Evolutionary conservation across 805 yeast genomes (phyloP), one percentile per base, ranked within the genome.

Genomic region (Metschnikowia noctiluminum): DNA sequence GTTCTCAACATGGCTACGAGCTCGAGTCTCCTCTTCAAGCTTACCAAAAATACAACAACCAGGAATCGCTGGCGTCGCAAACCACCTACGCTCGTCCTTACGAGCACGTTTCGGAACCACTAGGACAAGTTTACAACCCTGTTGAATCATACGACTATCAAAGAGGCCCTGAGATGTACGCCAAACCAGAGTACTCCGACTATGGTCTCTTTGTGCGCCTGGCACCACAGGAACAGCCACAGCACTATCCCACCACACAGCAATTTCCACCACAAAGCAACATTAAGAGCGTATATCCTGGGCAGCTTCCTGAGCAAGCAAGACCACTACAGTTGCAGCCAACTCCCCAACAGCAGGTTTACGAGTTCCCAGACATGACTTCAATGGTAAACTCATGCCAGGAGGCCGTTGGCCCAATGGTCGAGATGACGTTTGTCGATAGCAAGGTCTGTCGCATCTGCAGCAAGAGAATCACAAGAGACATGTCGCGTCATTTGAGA

Each of bases 401-500:
- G 11, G 61, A 59, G 43, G 58, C 68, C 7, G 60, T 59, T 28
- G 62, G 66, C 0, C 75, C 75, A 7, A 54, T 66, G 50, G 76
- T 71, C 26, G 75, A 70, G 34, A 50, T 62, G 16, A 64, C 63
- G 27, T 71, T 71, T 51, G 73, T 71, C n/a, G 76, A 71, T 54
- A 60, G 59, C 49, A 59, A 60, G 42, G 58, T 57, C n/a, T 83
- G 88, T 57, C 70, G 67, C 1, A 63, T 79, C 9, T 83, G 89
- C 63, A 73, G 76, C 10, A 79, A 78, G 52, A 59, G 69, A 45
- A 80, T 83, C 49, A 71, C 78, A 8, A 69, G 89, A 50, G 89
- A 83, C 59, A 71, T 82, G 71, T 72, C 82, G 1, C 65, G 88
- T 36, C 89, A 83, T 60, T 65, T 80, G 69, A 63, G 87, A 51